These are phyloP conservation scores for Biscogniauxia sp. DNA, from an alignment of 2,329 filamentous ascomycete species.

Conservation along the genomic window DNA sequence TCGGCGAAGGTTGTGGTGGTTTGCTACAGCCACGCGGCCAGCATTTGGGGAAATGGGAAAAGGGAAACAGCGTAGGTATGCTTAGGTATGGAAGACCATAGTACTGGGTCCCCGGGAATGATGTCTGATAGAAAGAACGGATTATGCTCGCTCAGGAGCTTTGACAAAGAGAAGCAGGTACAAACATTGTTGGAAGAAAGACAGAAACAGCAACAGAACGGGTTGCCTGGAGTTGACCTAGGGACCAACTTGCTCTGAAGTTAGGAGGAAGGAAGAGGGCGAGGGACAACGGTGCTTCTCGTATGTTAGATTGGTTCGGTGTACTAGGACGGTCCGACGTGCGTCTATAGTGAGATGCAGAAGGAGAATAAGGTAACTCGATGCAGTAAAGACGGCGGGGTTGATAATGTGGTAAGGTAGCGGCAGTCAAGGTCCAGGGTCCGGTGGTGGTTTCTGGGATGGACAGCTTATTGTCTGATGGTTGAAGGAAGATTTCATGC, in stretches of 20 bases:
- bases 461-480: conserved; percentile 7
- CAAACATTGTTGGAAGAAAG: neutral
- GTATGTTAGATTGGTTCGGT: neutral
- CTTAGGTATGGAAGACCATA: neutral
- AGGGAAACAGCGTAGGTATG: neutral
- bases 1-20: neutral
- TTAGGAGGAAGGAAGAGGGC: neutral
- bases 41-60: neutral
- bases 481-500: conserved; percentile 12
- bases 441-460: conserved; percentile 7
- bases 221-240: neutral
- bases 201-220: neutral
- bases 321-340: neutral
- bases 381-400: conserved; percentile 18
- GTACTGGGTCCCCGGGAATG: neutral
- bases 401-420: conserved; percentile 14
- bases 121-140: neutral
- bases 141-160: neutral
- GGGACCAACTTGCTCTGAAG: neutral
- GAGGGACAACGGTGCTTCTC: neutral
- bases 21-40: neutral
- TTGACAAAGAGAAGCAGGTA: neutral
- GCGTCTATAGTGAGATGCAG: conserved; percentile 6
- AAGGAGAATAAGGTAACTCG: conserved; percentile 5
- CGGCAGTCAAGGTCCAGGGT: conserved; percentile 17